Conservation (phyloP, 257 asterid genomes). For the Rubia yunnanensis region DNA sequence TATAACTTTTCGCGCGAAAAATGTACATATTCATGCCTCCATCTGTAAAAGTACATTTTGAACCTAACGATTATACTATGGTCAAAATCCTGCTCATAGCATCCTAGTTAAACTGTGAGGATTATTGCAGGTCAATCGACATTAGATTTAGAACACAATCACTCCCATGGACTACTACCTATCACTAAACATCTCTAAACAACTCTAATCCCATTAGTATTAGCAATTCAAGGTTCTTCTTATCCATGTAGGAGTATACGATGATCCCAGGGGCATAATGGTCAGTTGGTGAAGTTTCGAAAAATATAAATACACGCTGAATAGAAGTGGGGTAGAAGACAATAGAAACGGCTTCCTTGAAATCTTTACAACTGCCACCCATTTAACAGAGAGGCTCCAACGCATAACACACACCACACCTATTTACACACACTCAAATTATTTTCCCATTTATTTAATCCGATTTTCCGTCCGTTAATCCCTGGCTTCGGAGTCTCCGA, state of each 20-base stretch:
- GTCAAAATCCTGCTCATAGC: too few relatives aligned
- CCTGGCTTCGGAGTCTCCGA: not conserved
- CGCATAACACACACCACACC: slow-evolving; percentile 9
- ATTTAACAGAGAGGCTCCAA: slow-evolving; percentile 25
- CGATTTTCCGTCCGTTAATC: not conserved
- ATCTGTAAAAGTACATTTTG: too few relatives aligned
- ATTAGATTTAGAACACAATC: not conserved
- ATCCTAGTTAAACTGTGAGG: too few relatives aligned
- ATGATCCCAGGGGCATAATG: not conserved
- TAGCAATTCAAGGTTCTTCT: not conserved
- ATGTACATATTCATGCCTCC: too few relatives aligned
- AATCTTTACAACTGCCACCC: slow-evolving; percentile 42
- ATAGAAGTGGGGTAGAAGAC: slow-evolving; percentile 28
- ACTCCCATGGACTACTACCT: not conserved
- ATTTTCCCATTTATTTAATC: not conserved
- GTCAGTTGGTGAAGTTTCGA: not conserved
- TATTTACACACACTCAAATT: not conserved
- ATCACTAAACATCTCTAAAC: not conserved
- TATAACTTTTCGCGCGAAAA: too few relatives aligned
- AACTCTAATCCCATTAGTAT: not conserved
- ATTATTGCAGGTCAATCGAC: too few relatives aligned
- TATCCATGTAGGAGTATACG: not conserved
- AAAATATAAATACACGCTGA: slow-evolving; percentile 4
- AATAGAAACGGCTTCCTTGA: slow-evolving; percentile 52
- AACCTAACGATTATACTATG: too few relatives aligned